Base-by-base conservation (phyloP, 805 yeast species). In the Teunomyces cretensis region DNA sequence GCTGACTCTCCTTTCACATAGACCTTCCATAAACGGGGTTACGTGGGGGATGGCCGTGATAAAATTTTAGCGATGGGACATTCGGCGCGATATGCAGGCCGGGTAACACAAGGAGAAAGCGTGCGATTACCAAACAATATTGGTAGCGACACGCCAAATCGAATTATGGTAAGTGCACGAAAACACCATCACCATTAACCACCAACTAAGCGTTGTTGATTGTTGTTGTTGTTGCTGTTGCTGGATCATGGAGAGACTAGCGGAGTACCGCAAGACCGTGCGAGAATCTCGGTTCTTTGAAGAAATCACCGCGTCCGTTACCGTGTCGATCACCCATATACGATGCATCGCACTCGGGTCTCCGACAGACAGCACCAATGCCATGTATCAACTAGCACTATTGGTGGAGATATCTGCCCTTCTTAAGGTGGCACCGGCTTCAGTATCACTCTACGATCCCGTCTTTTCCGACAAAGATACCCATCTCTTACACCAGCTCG, bases 341-440 rank as follows among this genome's bases (percentile, higher is more conserved):
- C 67, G 89, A 53, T 86, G 92, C 54, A 61, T 87, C 26, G 95
- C 92, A 0, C 65, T 87, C 15, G 96, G 95, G 0, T 72, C 81
- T 4, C 86, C 88, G 3, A 61, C 76, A 11, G 76, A 76, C 6
- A 83, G 79, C 43, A 60, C 56, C n/a, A 76, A 78, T 17, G 85
- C 92, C 1, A 64, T 80, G 33, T 85, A 75, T 58, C 96, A 87
- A 61, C 57, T 86, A 8, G 90, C 89, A 1, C 60, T 80, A 39
- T 57, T 86, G 19, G 44, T 67, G n/a, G 68, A 75, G 14, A 33
- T 86, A 2, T 58, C 61, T 0, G 63, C 63, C 2, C 22, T 44
- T 4, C 47, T 55, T 2, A 48, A 51, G 6, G 46, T 19, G 22
- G 22, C 3, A 6, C 22, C 47, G 0, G 26, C 46, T 0, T 22